A percentile compares a stretch with the other conserved stretches of the same genome.
Evolutionary conservation across 73 alveolate genomes (phyloP).

Genomic region (Stentor roeselii): DNA sequence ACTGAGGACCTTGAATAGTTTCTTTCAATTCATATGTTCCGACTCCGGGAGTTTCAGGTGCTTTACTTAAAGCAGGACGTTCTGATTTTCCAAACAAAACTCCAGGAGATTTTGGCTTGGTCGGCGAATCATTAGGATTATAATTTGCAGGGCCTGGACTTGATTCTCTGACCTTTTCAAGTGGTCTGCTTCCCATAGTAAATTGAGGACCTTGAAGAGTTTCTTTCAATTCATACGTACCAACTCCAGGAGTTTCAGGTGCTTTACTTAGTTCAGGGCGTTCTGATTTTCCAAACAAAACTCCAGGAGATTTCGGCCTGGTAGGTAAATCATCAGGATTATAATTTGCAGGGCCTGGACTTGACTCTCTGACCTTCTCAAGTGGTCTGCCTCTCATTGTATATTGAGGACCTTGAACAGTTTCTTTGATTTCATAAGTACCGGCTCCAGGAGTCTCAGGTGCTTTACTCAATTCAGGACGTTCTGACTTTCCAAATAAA

Average conservation of each 20-base stretch:
- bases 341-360: conserved; percentile 8
- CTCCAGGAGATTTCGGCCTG: too few relatives aligned
- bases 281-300: neutral
- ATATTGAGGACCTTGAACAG: neutral
- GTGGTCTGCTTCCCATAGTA: neutral
- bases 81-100: too few relatives aligned
- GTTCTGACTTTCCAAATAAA: too few relatives aligned
- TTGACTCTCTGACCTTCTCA: neutral
- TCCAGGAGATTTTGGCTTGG: too few relatives aligned
- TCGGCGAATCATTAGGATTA: too few relatives aligned
- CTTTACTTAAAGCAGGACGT: too few relatives aligned
- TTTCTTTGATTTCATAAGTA: neutral
- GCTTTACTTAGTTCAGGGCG: neutral
- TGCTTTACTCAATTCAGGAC: neutral
- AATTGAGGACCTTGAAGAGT: neutral
- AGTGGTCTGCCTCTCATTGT: neutral
- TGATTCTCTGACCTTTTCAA: neutral
- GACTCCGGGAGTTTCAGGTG: too few relatives aligned
- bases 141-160: neutral
- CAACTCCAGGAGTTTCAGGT: neutral
- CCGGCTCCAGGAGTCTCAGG: neutral
- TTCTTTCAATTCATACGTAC: neutral
- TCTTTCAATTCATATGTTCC: too few relatives aligned
- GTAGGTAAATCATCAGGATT: neutral
- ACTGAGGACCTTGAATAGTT: too few relatives aligned